Base-by-base conservation (phyloP, 176 grass and related monocot species). In the Oryza australiensis region DNA sequence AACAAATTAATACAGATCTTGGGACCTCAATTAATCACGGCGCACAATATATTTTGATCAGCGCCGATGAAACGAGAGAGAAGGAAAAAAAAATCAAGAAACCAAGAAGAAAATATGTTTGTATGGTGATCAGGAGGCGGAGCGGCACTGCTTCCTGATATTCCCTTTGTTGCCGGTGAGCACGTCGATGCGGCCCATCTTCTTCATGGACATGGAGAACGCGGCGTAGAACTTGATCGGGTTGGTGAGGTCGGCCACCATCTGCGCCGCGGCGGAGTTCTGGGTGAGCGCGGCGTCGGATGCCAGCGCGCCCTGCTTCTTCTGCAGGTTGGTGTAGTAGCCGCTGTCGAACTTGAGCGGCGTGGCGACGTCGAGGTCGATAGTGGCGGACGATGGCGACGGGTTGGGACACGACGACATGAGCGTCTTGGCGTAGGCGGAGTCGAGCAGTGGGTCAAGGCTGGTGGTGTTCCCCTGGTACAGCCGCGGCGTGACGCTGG, bases 221-320 rank as follows among this genome's bases (percentile, higher is more conserved):
- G 81, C 87, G 1, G 84, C 84, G 62, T 89, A 87, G 84, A 93
- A 93, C 70, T 80, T 89, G 72, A 51, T 68, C 0, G 84, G 75
- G 57, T 77, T 80, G 22, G 80, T 24, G 13, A 93, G 76, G 75
- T 87, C 81, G 5, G 13, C 29, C 3, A 89, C 73, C n/a, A 93
- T 72, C 15, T 73, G 62, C 9, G 76, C 76, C 0, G 87, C 80
- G 7, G 75, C 72, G 28, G 71, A 66, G 87, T 89, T 84, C 73
- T 86, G 79, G 79, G 30, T 70, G 12, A 93, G 87, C 27, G 91
- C 82, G 66, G 91, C 84, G 72, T 93, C 91, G 60, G 91, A 93
- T 0, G 72, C 66, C 11, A 93, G 87, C 84, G 80, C 66, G 0
- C 87, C 87, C 48, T 77, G 80, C 70, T 75, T 84, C 38, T 70